phyloP scores from a whole-genome alignment of 2,329 filamentous ascomycete genomes.

The Grosmannia serpens region DNA sequence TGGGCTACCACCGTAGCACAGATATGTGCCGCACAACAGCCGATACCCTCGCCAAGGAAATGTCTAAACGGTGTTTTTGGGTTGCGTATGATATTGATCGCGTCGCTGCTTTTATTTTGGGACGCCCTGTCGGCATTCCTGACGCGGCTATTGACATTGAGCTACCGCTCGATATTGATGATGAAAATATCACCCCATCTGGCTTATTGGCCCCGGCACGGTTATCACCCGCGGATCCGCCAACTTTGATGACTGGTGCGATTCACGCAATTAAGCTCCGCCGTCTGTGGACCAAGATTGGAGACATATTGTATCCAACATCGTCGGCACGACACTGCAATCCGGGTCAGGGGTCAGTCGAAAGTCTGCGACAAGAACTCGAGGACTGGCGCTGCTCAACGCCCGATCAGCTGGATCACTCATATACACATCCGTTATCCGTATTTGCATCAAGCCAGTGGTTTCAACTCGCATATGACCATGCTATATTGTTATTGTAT shows the following conservation, averaged over 20 bases:
- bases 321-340: no score
- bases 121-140: slow-evolving; percentile 17
- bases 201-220: no score
- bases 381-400: background rate
- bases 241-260: slow-evolving; percentile 19
- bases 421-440: no score
- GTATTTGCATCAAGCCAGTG: slow-evolving; percentile 25
- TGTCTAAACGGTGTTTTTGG: slow-evolving; percentile 19
- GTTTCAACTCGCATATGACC: slow-evolving; percentile 26
- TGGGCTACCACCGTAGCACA: slow-evolving; percentile 19
- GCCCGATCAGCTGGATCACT: no score
- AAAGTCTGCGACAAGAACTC: background rate
- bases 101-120: slow-evolving; percentile 14
- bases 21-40: background rate
- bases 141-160: slow-evolving; percentile 19
- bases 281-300: slow-evolving; percentile 19
- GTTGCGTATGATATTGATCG: slow-evolving; percentile 16
- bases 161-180: slow-evolving; percentile 20
- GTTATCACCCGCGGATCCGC: slow-evolving; percentile 6
- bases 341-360: no score
- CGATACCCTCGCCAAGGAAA: slow-evolving; percentile 12
- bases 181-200: slow-evolving; percentile 16
- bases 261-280: slow-evolving; percentile 20
- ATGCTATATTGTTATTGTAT: slow-evolving; percentile 27
- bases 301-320: slow-evolving; percentile 14